Conservation (phyloP, 1,284 basidiomycete genomes). For the Ganoderma sp. region DNA sequence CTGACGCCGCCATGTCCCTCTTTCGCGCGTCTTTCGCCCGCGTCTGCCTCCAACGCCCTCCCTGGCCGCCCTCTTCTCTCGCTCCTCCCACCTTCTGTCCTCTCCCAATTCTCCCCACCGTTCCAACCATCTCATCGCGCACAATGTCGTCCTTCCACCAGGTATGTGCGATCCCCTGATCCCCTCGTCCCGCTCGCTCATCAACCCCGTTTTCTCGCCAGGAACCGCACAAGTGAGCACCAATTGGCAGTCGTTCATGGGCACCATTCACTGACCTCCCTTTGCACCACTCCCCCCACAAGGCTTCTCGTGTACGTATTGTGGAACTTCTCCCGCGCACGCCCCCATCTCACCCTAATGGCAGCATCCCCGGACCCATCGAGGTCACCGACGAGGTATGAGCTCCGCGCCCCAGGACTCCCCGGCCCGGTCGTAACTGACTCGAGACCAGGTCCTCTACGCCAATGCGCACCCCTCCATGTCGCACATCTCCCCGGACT, state of each 20-base stretch:
- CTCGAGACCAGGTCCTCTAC: conserved; percentile 57
- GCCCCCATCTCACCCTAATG: neutral
- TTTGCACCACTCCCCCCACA: conserved; percentile 16
- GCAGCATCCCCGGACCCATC: conserved; percentile 82
- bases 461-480: conserved; percentile 89
- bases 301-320: conserved; percentile 70
- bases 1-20: conserved; percentile 1
- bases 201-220: conserved; percentile 34
- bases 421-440: neutral
- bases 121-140: conserved; percentile 22
- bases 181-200: conserved; percentile 12
- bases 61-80: conserved; percentile 21
- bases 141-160: conserved; percentile 43
- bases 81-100: conserved; percentile 20
- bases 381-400: conserved; percentile 80
- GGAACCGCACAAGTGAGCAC: conserved; percentile 70
- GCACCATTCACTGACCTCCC: conserved; percentile 25
- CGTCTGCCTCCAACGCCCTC: conserved; percentile 16
- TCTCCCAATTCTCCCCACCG: conserved; percentile 13
- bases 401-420: conserved; percentile 2
- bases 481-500: conserved; percentile 91
- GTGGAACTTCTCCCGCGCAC: neutral
- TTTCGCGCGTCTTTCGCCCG: conserved; percentile 1
- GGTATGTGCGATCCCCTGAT: conserved; percentile 28
- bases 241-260: conserved; percentile 1